Conservation (phyloP, 805 yeast species). For the Isabelozyma rhagii region DNA sequence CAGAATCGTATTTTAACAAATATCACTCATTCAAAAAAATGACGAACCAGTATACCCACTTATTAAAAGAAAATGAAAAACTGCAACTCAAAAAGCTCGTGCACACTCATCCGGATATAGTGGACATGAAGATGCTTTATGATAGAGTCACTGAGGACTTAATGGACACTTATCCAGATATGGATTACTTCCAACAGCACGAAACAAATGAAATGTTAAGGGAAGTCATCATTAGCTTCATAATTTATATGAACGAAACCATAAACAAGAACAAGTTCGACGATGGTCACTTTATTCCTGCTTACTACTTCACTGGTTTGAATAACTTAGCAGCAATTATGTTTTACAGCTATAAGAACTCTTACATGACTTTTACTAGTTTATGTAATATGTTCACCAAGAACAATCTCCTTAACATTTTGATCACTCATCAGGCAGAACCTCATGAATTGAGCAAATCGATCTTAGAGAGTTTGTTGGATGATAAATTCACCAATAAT, state of each 20-base stretch:
- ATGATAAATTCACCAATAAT: constrained; percentile 21
- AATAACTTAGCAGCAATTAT: constrained; percentile 39
- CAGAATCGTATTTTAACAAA: neutral
- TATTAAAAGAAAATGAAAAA: constrained; percentile 1
- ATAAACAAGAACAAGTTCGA: neutral
- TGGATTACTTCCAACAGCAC: constrained; percentile 13
- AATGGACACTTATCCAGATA: constrained; percentile 16
- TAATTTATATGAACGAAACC: constrained; percentile 13
- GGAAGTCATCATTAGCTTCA: constrained; percentile 29
- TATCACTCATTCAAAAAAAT: neutral
- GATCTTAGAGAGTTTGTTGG: constrained; percentile 3
- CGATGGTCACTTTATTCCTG: constrained; percentile 3
- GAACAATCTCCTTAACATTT: neutral
- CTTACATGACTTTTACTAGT: constrained; percentile 34
- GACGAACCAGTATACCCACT: neutral
- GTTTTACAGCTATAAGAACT: constrained; percentile 30
- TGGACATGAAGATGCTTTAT: constrained; percentile 4
- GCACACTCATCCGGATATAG: constrained; percentile 2
- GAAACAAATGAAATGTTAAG: constrained; percentile 10
- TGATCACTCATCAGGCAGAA: neutral
- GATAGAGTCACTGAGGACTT: constrained; percentile 12
- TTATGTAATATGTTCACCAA: constrained; percentile 33
- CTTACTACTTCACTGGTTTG: constrained; percentile 33
- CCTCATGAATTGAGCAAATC: neutral
- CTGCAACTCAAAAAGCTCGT: constrained; percentile 2